Base-by-base conservation (phyloP, 176 grass and related monocot species). In the Paspalum notatum region DNA sequence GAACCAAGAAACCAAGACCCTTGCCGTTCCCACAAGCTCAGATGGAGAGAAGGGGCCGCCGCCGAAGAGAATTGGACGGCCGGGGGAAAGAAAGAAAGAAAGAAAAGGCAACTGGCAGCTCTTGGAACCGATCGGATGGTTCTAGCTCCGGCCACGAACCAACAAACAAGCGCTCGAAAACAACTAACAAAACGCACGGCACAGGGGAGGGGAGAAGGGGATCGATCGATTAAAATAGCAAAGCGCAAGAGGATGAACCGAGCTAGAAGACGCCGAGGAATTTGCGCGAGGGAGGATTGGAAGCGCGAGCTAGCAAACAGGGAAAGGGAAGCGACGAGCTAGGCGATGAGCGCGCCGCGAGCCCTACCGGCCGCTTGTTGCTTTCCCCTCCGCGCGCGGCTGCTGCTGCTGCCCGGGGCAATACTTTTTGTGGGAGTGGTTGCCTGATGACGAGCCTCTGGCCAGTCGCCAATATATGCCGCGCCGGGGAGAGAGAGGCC, bases 381-480 rank as follows among this genome's bases (percentile, higher is more conserved):
- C 75, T 84, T 88, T 82, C 78, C n/a, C n/a, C n/a, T 12, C 50
- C 75, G 22, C 21, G 46, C 64, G 25, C n/a, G n/a, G n/a, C n/a
- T n/a, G n/a, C n/a, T n/a, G n/a, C n/a, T n/a, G 60, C 44, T 32
- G 20, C 16, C 48, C 2, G 7, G 5, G 47, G 80, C 55, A 22
- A 24, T 25, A 59, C 5, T 24, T 2, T 43, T 55, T 27, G 26
- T 43, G 51, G 68, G 87, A 81, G 76, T 85, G 82, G 87, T 81
- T 81, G 82, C 53, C 42, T 1, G 26, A 22, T 46, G 26, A 0
- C 5, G n/a, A n/a, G 67, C 46, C 83, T 65, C 57, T 62, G 32
- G 12, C n/a, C n/a, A n/a, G n/a, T n/a, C n/a, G n/a, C 82, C 41
- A 75, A 85, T 89, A 85, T 89, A 89, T 89, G 59, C 37, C 10